phyloP scores from a whole-genome alignment of 225 moss, liverwort and hornwort genomes.

The Thuidium tamariscinum region DNA sequence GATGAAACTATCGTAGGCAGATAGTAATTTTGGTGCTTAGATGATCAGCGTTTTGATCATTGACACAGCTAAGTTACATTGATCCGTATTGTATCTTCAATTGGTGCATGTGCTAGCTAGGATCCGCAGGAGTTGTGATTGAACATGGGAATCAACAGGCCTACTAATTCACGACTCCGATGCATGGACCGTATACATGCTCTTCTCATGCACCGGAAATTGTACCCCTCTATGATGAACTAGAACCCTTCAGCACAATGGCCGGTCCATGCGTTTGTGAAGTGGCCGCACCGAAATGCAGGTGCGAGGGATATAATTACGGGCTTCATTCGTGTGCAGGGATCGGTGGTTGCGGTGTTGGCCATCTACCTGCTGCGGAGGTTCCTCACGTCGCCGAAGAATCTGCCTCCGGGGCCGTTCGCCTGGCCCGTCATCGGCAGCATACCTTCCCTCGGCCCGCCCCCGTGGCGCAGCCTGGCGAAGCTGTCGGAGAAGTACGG shows the following conservation, averaged over 20 bases:
- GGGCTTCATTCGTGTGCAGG: not conserved
- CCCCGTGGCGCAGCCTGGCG: not conserved
- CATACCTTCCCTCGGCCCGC: not conserved
- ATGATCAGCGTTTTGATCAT: not conserved
- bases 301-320: not conserved
- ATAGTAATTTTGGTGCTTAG: not conserved
- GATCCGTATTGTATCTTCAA: not conserved
- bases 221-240: not conserved
- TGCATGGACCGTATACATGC: not conserved
- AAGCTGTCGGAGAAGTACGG: not conserved
- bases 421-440: constrained; percentile 8
- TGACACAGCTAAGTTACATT: not conserved
- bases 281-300: not conserved
- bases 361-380: not conserved
- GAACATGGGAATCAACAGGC: not conserved
- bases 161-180: not conserved
- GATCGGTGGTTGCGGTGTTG: not conserved
- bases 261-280: not conserved
- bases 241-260: not conserved
- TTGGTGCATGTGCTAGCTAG: too few species aligned
- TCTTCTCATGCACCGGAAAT: not conserved
- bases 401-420: constrained; percentile 12
- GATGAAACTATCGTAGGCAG: not conserved
- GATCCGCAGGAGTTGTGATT: not conserved
- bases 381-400: not conserved